Evolutionary conservation across 805 yeast genomes (phyloP).

Genomic region (Kodamaea kaohsiungensis): DNA sequence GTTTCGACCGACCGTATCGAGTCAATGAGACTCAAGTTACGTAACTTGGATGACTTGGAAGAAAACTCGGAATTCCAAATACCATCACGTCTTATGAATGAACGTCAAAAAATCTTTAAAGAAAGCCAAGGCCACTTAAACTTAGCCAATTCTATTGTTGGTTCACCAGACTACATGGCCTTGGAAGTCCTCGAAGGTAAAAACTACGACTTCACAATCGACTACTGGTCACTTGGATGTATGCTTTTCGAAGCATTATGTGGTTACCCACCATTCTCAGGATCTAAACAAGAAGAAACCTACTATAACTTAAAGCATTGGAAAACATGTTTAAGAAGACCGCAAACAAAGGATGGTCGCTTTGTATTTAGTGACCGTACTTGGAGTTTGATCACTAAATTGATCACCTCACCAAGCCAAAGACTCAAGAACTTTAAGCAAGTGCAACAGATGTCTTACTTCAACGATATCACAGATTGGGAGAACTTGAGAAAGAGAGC

Average conservation of each 20-base stretch:
- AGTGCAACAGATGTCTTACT: constrained; percentile 76
- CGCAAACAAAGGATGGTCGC: constrained; percentile 87
- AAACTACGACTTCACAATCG: constrained; percentile 92
- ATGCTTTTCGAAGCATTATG: constrained; percentile 94
- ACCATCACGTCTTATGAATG: constrained; percentile 72
- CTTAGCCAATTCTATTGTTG: constrained; percentile 93
- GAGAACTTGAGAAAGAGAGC: constrained; percentile 61
- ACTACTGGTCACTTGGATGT: constrained; percentile 98
- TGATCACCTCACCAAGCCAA: constrained; percentile 76
- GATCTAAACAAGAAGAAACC: constrained; percentile 90
- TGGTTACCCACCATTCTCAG: constrained; percentile 97
- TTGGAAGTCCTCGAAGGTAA: constrained; percentile 94
- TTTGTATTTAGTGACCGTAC: constrained; percentile 94
- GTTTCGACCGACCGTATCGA: constrained; percentile 92
- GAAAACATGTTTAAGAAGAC: constrained; percentile 86
- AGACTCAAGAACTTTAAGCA: constrained; percentile 81
- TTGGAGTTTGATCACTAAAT: constrained; percentile 80
- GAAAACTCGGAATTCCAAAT: constrained; percentile 50
- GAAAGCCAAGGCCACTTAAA: constrained; percentile 79
- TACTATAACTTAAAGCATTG: constrained; percentile 91
- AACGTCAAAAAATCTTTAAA: constrained; percentile 84
- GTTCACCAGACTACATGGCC: constrained; percentile 99
- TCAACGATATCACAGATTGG: constrained; percentile 77
- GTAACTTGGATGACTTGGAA: constrained; percentile 67
- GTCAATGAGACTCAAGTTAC: constrained; percentile 74